Percentiles rank a stretch among this genome's conserved stretches.
Conservation (phyloP, 129 eudicot genomes). For the Heracleum sosnowskyi region DNA sequence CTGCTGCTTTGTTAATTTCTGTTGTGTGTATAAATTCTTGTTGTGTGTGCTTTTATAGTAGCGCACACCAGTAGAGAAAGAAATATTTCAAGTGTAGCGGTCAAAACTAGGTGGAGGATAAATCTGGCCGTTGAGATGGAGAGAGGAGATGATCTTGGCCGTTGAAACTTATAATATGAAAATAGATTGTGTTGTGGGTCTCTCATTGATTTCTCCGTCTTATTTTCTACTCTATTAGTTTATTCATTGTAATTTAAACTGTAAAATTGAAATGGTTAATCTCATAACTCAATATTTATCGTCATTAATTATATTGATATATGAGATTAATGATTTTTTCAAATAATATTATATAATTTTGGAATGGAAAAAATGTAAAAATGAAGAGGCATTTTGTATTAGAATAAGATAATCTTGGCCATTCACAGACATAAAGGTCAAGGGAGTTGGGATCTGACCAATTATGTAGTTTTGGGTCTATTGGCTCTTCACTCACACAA, state of each 20-base stretch:
- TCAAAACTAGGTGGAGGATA: conserved; percentile 1
- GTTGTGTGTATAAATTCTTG: not conserved
- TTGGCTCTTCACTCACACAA: not conserved
- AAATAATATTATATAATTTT: too few species aligned
- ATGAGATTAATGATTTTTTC: too few species aligned
- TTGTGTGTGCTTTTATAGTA: not conserved
- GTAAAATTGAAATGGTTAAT: too few species aligned
- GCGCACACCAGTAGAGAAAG: not conserved
- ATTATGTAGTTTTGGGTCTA: not conserved
- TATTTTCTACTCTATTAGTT: too few species aligned
- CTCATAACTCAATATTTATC: too few species aligned
- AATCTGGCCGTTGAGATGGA: not conserved
- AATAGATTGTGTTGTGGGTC: not conserved
- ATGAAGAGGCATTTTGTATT: too few species aligned
- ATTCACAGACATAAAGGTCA: not conserved
- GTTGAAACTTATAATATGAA: not conserved
- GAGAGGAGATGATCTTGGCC: not conserved
- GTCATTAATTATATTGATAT: too few species aligned
- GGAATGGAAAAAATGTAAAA: too few species aligned
- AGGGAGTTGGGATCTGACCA: not conserved
- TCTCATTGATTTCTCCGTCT: not conserved
- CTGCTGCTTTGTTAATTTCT: too few species aligned
- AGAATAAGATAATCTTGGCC: not conserved
- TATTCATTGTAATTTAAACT: too few species aligned
- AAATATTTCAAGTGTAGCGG: conserved; percentile 2